Base-by-base conservation (phyloP, 306 rosid species). In the Calophaca sinica region DNA sequence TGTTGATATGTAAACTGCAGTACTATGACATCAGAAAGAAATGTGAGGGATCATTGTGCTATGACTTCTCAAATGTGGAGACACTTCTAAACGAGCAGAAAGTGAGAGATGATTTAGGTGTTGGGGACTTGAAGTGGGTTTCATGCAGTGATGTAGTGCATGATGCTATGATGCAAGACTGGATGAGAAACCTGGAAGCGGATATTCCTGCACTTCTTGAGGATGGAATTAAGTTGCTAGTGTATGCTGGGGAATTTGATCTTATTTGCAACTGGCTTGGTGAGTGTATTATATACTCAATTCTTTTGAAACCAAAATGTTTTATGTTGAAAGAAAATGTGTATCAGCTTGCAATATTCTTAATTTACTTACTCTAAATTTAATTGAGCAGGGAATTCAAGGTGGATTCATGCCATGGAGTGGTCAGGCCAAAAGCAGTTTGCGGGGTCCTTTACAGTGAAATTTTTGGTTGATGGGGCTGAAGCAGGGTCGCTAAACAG, bases 181-280 rank as follows among this genome's bases (percentile, higher is more conserved):
- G 89, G 94, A 90, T 93, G 98, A 90, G 75, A 79, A 88, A 93
- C 85, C 81, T 90, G 45, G 96, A 87, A 81, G 88, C 86, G 49
- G 94, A 84, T 5, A 88, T 93, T 77, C 98, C 98, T 68, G n/a
- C 84, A 33, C 94, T 93, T 68, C 88, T 93, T 49, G 94, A 87
- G 62, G 98, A 88, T 74, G 98, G 98, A 72, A 90, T 93, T 49
- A 86, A 62, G 78, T 62, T 87, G 70, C 90, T 90, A 57, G 77
- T 90, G 10, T 93, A 93, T 73, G 98, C 91, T 1, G 98, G 98
- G 10, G 98, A 93, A 72, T 76, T 84, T 15, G 98, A 93, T 83
- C 91, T 93, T 15, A 89, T 93, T 5, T 88, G 98, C 88, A 93
- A 93, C 70, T 93, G 98, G 98, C 89, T 93, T 2, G 96, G 98